phyloP scores from a whole-genome alignment of 371 early-diverging fungal genomes.

The Mortierella sp. region DNA sequence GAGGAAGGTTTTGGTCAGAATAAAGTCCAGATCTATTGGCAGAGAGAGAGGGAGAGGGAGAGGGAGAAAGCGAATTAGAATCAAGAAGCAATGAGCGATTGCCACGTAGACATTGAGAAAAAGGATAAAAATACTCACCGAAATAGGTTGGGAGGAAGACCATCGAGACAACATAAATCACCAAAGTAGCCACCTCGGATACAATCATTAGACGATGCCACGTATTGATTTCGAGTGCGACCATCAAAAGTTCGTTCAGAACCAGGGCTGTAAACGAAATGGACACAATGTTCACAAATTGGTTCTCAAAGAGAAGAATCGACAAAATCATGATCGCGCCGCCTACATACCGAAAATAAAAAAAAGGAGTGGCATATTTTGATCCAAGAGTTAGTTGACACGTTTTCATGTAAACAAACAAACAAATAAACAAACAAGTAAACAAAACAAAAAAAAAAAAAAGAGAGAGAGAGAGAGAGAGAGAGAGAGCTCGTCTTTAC shows the following conservation, averaged over 20 bases:
- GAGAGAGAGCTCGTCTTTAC: too few relatives aligned
- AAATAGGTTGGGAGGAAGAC: constrained; percentile 90
- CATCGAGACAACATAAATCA: constrained; percentile 90
- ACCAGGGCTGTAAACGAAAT: constrained; percentile 98
- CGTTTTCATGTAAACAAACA: too few relatives aligned
- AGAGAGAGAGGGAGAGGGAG: constrained; percentile 1
- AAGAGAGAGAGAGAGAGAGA: too few relatives aligned
- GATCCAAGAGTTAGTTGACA: not conserved
- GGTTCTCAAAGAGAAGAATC: constrained; percentile 93
- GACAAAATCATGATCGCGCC: constrained; percentile 97
- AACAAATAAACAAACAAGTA: too few relatives aligned
- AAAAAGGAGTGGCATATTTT: not conserved
- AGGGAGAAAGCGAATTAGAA: not conserved
- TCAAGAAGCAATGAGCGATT: not conserved
- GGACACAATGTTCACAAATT: constrained; percentile 96
- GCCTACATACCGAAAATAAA: constrained; percentile 52
- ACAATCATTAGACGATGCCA: constrained; percentile 93
- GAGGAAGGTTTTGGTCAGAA: constrained; percentile 82
- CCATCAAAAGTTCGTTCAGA: constrained; percentile 99
- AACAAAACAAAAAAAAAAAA: constrained; percentile 9
- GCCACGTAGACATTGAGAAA: not conserved
- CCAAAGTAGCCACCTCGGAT: constrained; percentile 83
- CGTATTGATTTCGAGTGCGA: constrained; percentile 92
- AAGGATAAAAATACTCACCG: constrained; percentile 62
- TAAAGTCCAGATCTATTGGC: constrained; percentile 81